Conservation (phyloP, 1,139 yeast species). For the Yamadazyma membranifaciens region DNA sequence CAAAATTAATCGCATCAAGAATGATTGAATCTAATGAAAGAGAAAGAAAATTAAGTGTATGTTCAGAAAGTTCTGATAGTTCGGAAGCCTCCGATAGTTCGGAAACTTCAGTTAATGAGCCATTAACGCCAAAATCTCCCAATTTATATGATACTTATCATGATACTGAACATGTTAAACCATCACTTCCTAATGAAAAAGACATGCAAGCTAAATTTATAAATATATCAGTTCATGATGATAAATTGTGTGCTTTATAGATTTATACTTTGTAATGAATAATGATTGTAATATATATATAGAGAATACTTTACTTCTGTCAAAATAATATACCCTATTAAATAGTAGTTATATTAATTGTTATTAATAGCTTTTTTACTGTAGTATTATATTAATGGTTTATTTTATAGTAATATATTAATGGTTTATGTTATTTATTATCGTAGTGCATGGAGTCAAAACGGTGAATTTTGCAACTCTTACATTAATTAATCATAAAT, state of each 20-base stretch:
- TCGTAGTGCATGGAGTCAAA: too few relatives aligned
- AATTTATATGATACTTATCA: conserved; percentile 1
- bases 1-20: neutral
- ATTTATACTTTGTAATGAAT: conserved; percentile 1
- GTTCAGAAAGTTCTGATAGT: conserved; percentile 3
- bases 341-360: too few relatives aligned
- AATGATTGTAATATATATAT: conserved; percentile 4
- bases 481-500: too few relatives aligned
- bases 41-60: conserved; percentile 8
- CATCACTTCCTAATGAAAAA: neutral
- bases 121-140: conserved; percentile 11
- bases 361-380: too few relatives aligned
- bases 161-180: neutral
- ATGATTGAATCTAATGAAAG: conserved; percentile 4
- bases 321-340: too few relatives aligned
- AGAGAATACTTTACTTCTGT: too few relatives aligned
- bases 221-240: conserved; percentile 13
- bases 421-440: too few relatives aligned
- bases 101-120: conserved; percentile 6
- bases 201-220: conserved; percentile 4
- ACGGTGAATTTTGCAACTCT: too few relatives aligned
- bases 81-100: conserved; percentile 2
- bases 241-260: conserved; percentile 11
- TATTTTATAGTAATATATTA: too few relatives aligned
- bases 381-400: too few relatives aligned